phyloP scores from a whole-genome alignment of 345 rosid genomes.

The Mercurialis annua region DNA sequence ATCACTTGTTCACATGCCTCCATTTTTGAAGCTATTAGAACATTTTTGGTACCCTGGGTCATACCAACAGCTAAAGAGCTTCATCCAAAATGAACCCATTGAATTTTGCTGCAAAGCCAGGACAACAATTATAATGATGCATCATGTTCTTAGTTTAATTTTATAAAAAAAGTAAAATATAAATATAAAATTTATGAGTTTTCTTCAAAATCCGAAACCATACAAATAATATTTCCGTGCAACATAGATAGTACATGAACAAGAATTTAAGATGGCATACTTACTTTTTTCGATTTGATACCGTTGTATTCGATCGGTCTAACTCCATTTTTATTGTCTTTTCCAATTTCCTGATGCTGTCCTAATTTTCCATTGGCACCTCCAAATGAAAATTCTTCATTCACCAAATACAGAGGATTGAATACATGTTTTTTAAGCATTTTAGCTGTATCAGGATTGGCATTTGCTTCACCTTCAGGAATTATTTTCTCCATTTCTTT shows the following conservation, averaged over 20 bases:
- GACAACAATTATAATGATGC: neutral
- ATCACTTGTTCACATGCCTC: neutral
- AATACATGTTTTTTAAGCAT: neutral
- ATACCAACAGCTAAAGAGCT: conserved; percentile 21
- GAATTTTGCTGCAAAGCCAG: conserved; percentile 19
- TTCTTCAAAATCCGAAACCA: too few relatives aligned
- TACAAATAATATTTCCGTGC: too few relatives aligned
- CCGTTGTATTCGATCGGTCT: conserved; percentile 12
- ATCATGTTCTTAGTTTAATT: neutral
- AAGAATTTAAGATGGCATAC: too few relatives aligned
- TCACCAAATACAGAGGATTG: conserved; percentile 6
- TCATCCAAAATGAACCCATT: conserved; percentile 16
- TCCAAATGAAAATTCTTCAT: conserved; percentile 15
- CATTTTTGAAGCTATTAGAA: conserved; percentile 5
- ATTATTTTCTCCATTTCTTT: neutral
- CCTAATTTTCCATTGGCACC: neutral
- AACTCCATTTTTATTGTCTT: conserved; percentile 15
- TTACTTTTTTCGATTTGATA: neutral
- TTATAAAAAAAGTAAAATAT: too few relatives aligned
- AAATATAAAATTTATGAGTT: too few relatives aligned
- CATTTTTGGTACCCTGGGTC: conserved; percentile 10
- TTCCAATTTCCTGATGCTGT: conserved; percentile 15
- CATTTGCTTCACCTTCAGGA: conserved; percentile 17
- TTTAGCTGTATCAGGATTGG: neutral
- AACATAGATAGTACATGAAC: too few relatives aligned